Evolutionary conservation across 345 rosid genomes (phyloP), one percentile per base, ranked within the genome.

Genomic region (Arabis alpina): DNA sequence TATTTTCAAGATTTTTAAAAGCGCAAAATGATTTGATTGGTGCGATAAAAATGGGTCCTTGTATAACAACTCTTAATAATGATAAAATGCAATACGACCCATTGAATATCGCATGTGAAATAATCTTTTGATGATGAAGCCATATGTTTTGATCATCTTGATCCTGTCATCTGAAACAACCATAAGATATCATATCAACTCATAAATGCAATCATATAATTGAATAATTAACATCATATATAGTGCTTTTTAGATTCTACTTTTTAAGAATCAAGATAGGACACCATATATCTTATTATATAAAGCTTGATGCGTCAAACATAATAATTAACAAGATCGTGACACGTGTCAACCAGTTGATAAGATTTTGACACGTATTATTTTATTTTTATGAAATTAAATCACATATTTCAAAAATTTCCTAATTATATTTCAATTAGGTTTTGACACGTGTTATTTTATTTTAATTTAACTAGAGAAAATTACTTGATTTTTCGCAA

Each of bases 61-160:
- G 49, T 64, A 69, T 69, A 70, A 76, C 61, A 76, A 36, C 61
- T 70, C 70, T n/a, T 50, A 49, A 76, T 76, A 76, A 76, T 76
- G 75, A 64, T 68, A 55, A 25, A 54, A 75, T 61, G 37, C 23
- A 54, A 68, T 23, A 63, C 5, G 69, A 69, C 50, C 48, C 49
- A 19, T 19, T 62, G 42, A 49, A 55, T 63, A 49, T 55, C 41
- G 61, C 71, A 76, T 70, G 79, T 70, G 79, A 70, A 49, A 75
- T 68, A 8, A 40, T 63, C 23, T 23, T 47, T 42, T 32, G 61
- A 55, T 44, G 67, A 74, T 67, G 50, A 58, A 45, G 45, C 74
- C 70, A 75, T 75, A 75, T 54, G 56, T 54, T 41, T 64, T 70
- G 56, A 63, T 76, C 48, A 63, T 62, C n/a, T 40, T 47, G 70